Base-by-base conservation (phyloP, 371 early-diverging fungal species). In the Sporodiniella umbellata region DNA sequence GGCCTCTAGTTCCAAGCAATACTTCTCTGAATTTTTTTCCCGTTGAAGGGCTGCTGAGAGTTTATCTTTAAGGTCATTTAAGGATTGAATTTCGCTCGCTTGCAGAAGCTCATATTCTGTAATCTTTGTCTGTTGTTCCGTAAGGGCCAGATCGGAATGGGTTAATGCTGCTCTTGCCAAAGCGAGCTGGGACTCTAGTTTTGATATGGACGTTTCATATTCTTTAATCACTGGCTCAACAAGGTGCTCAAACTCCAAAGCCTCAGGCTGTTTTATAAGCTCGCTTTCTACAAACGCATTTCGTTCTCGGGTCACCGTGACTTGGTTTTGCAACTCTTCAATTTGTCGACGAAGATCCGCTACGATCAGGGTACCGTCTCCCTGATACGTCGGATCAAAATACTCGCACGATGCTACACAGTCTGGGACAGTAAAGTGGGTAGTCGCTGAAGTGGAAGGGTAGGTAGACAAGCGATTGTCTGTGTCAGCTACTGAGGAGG, bases 141-240 rank as follows among this genome's bases (percentile, higher is more conserved):
- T 62, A 17, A 78, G 42, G 12, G 66, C 62, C 24, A 60, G 55
- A 23, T 73, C 72, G 3, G 75, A 70, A 26, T 72, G 71, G n/a
- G 64, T 48, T 43, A 75, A 22, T 1, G 76, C 78, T 10, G 78
- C 78, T 38, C 74, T 70, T 7, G 75, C 67, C 62, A 75, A 57
- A 31, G 74, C 65, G 23, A 84, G 51, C 31, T 81, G 72, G 7
- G 69, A 66, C 53, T 80, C 81, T 17, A 84, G 64, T 1, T 62
- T 66, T 2, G 80, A 64, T 10, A 80, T 67, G 12, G 75, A 70
- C 48, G 79, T 81, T 56, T 79, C 82, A 35, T 81, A 79, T 45
- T 84, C 80, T 56, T 81, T 78, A 53, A 81, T 80, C 26, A 81
- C 80, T 18, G 84, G 81, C 35, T 80, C 84, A 7, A 80, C 81